Base-by-base conservation (phyloP, 805 yeast genomes). In the Kluyveromyces aestuarii region DNA sequence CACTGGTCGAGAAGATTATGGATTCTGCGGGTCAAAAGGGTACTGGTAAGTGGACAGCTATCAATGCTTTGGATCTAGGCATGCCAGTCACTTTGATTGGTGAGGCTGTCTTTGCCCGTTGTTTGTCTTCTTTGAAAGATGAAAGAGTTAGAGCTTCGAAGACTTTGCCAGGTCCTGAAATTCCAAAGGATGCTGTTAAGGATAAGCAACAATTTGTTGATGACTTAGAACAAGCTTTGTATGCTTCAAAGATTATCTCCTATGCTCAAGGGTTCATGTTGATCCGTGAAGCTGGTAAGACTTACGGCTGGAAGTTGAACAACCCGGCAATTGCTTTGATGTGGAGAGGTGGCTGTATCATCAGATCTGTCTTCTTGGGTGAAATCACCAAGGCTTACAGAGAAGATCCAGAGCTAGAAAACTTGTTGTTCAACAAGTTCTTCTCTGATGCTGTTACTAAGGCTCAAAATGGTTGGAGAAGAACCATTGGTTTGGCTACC, bases 271-370 rank as follows among this genome's bases (percentile, higher is more conserved):
- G 99, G 72, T 91, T 91, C 87, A 93, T 91, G 97, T 81, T 91
- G 70, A 89, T 91, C 75, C 87, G 95, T 72, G 96, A 91, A 74
- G 98, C 98, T 62, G 98, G 96, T 60, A 84, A 80, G 74, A 96
- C 88, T 72, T 91, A 88, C 80, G 83, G 83, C 67, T 91, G 99
- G 99, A 82, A 87, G 73, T 80, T 91, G 70, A 93, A 91, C 84
- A 86, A 87, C 82, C 96, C 98, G 62, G 93, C 96, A 52, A 93
- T 93, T 64, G 98, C 98, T 61, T 81, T 93, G 66, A 91, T 91
- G 98, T 91, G 99, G 99, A 84, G 99, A 81, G 99, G 99, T 77
- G 99, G 99, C 64, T 91, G 99, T 81, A 91, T 91, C 73, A 91
- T 91, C 75, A 87, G 98, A 81, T 91, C 99, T 50, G 97, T 91